phyloP scores from a whole-genome alignment of 148 eudicot species.

The Beta vulgaris region DNA sequence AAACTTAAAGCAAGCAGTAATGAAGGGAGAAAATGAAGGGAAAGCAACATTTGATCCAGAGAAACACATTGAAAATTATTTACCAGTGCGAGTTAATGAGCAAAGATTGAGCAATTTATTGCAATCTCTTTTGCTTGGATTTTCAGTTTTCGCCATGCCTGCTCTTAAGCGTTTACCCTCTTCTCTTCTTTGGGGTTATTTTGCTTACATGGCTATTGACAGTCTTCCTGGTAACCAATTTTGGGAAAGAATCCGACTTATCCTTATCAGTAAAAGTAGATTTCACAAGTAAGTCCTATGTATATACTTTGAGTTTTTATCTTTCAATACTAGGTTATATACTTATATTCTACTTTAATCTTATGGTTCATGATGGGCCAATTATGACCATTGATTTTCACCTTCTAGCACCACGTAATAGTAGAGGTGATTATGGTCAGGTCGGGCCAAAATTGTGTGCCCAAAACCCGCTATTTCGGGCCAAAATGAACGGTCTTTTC shows the following conservation, averaged over 20 bases:
- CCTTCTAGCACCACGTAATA: too few species aligned
- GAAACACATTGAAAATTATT: slow-evolving; percentile 48
- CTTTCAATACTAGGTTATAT: too few species aligned
- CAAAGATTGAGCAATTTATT: slow-evolving; percentile 65
- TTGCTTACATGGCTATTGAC: slow-evolving; percentile 69
- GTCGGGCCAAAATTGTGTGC: too few species aligned
- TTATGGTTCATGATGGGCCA: too few species aligned
- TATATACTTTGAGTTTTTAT: not conserved
- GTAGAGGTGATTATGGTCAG: too few species aligned
- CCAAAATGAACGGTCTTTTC: too few species aligned
- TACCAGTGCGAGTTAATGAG: slow-evolving; percentile 73
- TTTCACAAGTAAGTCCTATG: slow-evolving; percentile 48
- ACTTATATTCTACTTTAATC: too few species aligned
- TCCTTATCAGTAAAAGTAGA: slow-evolving; percentile 44
- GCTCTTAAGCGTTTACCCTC: slow-evolving; percentile 57
- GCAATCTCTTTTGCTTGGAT: slow-evolving; percentile 54
- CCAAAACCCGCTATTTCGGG: too few species aligned
- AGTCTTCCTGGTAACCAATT: slow-evolving; percentile 70
- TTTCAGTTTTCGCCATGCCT: slow-evolving; percentile 50
- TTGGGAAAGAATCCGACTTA: slow-evolving; percentile 60
- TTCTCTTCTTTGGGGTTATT: slow-evolving; percentile 71
- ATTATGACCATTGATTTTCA: too few species aligned
- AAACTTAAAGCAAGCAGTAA: slow-evolving; percentile 40
- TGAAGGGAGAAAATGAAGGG: slow-evolving; percentile 33
- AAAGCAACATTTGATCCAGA: slow-evolving; percentile 41